Conservation (phyloP, 2,329 filamentous ascomycete species). For the Coleophoma cylindrospora region DNA sequence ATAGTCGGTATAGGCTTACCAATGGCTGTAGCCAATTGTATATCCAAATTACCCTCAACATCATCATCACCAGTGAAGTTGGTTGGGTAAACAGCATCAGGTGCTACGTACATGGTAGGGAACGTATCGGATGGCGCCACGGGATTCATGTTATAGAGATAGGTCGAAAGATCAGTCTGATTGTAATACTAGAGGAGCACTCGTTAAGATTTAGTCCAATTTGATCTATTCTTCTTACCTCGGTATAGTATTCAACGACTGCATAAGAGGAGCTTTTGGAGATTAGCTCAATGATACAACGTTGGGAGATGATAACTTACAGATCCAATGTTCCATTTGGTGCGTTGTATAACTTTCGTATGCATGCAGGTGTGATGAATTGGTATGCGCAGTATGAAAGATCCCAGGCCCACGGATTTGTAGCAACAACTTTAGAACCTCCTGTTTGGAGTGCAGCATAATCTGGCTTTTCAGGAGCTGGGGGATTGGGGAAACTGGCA, state of each 20-base stretch:
- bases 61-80: neutral
- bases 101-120: constrained; percentile 31
- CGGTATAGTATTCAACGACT: constrained; percentile 46
- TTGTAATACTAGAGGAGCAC: constrained; percentile 29
- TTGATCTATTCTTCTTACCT: constrained; percentile 21
- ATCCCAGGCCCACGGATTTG: neutral
- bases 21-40: constrained; percentile 1
- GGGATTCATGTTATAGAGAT: neutral
- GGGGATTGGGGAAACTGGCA: neutral
- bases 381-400: constrained; percentile 34
- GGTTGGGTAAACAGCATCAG: neutral
- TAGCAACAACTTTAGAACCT: neutral
- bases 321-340: constrained; percentile 16
- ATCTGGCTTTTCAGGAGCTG: neutral
- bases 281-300: neutral
- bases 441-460: neutral
- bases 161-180: neutral
- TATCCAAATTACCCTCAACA: constrained; percentile 2
- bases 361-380: constrained; percentile 50
- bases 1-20: neutral
- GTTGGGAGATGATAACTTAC: neutral
- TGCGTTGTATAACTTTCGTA: constrained; percentile 42
- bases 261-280: constrained; percentile 28
- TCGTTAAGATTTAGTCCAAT: constrained; percentile 3
- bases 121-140: constrained; percentile 17